phyloP scores from a whole-genome alignment of 2,329 filamentous ascomycete genomes.

The Zymoseptoria tritici region DNA sequence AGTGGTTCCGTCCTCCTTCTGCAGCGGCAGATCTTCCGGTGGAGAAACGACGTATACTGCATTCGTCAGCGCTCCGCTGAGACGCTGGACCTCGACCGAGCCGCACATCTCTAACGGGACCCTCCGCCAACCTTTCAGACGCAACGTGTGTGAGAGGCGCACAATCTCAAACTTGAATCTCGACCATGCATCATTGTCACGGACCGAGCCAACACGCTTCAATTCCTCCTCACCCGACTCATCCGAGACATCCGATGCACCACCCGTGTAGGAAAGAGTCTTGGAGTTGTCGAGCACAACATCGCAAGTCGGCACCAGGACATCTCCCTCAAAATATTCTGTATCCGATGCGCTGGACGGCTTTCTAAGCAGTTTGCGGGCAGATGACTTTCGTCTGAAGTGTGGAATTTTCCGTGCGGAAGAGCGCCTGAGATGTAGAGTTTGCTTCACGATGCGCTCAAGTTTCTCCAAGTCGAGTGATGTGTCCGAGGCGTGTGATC shows the following conservation, averaged over 20 bases:
- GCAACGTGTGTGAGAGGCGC: constrained; percentile 77
- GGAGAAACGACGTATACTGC: constrained; percentile 92
- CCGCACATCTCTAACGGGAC: constrained; percentile 66
- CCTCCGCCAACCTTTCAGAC: constrained; percentile 83
- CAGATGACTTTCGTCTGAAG: constrained; percentile 19
- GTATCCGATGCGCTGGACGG: constrained; percentile 64
- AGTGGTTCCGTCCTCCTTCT: constrained; percentile 33
- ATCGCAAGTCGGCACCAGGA: constrained; percentile 77
- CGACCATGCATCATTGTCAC: constrained; percentile 60
- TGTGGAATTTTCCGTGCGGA: constrained; percentile 10
- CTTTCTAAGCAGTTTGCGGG: constrained; percentile 29
- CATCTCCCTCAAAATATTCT: constrained; percentile 73
- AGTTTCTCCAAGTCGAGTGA: constrained; percentile 63
- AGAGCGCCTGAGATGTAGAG: constrained; percentile 28
- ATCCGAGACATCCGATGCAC: constrained; percentile 37
- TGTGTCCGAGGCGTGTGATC: constrained; percentile 17
- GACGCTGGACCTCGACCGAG: constrained; percentile 61
- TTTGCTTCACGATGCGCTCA: constrained; percentile 69
- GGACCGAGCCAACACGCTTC: constrained; percentile 20
- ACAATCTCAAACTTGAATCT: constrained; percentile 88
- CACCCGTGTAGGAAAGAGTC: constrained; percentile 68
- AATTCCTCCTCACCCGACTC: constrained; percentile 39
- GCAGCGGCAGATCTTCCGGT: constrained; percentile 52
- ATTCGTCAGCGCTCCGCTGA: constrained; percentile 91
- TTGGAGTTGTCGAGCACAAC: constrained; percentile 82